Evolutionary conservation across 2,329 filamentous ascomycete species (phyloP), one percentile per base, ranked within the genome.

Genomic region (Hymenoscyphus scutula): DNA sequence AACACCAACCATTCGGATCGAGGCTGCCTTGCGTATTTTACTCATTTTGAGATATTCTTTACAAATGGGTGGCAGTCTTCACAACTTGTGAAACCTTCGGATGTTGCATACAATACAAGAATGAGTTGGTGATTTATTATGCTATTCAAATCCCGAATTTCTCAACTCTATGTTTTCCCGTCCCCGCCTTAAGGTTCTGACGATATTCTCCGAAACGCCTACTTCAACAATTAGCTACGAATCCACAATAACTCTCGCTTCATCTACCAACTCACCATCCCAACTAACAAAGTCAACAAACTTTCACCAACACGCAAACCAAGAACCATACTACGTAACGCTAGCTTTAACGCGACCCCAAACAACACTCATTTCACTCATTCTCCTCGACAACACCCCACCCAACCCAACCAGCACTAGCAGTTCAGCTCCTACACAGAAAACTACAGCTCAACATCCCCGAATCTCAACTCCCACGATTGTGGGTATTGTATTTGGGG

Each of bases 401-500:
- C 58, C 61, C 2, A 59, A 34, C 8, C 53, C 51, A 19, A 32
- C 19, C 19, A 10, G 30, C 23, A 19, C 27, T 3, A 25, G 45
- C 45, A 51, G 10, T 15, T 51, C 45, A 19, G 5, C 3, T 4
- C 4, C 15, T n/a, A 2, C 19, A 51, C 45, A 23, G 11, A 25
- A 13, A 0, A 1, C 7, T 10, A 8, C 7, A 13, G n/a, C 13
- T n/a, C 30, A 8, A 3, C 23, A n/a, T 58, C 55, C n/a, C 3
- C 59, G 60, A 3, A 58, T 66, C 57, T 54, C 64, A n/a, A 64
- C 65, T 6, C 51, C 60, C 8, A 51, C 60, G 1, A 65, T 67
- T 34, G 64, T 65, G 4, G 68, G 68, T 1, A 70, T 70, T 15
- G 59, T 68, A 5, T 56, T 70, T 3, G 68, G 66, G 17, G 57